Evolutionary conservation across 805 yeast genomes (phyloP).

Genomic region (Kazachstania taianensis): DNA sequence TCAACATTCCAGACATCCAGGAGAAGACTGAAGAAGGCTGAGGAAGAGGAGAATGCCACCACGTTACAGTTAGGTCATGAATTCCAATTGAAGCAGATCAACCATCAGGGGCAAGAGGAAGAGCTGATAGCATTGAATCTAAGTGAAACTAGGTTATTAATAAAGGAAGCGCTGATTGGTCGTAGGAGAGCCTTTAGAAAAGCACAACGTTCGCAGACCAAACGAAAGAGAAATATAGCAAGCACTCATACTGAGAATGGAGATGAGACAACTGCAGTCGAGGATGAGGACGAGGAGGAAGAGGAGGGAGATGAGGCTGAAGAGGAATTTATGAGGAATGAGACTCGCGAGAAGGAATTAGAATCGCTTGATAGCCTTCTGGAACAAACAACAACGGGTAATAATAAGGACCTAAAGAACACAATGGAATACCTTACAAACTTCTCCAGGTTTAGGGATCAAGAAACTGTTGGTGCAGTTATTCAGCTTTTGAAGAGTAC

Average conservation of each 20-base stretch:
- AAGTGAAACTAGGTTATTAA: constrained; percentile 81
- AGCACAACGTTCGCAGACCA: constrained; percentile 14
- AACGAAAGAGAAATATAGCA: constrained; percentile 11
- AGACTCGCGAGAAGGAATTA: constrained; percentile 36
- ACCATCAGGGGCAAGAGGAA: constrained; percentile 69
- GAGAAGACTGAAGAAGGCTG: constrained; percentile 55
- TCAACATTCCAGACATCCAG: constrained; percentile 80
- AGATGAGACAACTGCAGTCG: constrained; percentile 10
- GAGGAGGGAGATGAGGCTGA: constrained; percentile 21
- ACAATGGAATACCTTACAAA: constrained; percentile 77
- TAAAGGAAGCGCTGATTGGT: constrained; percentile 81
- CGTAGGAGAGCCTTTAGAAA: constrained; percentile 47
- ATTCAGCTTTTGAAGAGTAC: constrained; percentile 70
- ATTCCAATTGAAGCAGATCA: constrained; percentile 69
- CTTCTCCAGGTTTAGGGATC: constrained; percentile 85
- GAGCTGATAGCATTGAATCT: constrained; percentile 77
- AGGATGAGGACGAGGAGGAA: constrained; percentile 13
- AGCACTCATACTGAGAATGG: constrained; percentile 21
- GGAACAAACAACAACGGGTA: constrained; percentile 44
- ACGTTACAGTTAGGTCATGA: constrained; percentile 85
- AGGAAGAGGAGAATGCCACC: constrained; percentile 90
- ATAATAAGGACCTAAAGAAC: constrained; percentile 82
- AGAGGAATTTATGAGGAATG: constrained; percentile 34
- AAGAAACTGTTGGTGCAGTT: constrained; percentile 87
- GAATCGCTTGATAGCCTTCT: constrained; percentile 25